Conservation (phyloP, 2,329 filamentous ascomycete species). For the Mycogone perniciosa region DNA sequence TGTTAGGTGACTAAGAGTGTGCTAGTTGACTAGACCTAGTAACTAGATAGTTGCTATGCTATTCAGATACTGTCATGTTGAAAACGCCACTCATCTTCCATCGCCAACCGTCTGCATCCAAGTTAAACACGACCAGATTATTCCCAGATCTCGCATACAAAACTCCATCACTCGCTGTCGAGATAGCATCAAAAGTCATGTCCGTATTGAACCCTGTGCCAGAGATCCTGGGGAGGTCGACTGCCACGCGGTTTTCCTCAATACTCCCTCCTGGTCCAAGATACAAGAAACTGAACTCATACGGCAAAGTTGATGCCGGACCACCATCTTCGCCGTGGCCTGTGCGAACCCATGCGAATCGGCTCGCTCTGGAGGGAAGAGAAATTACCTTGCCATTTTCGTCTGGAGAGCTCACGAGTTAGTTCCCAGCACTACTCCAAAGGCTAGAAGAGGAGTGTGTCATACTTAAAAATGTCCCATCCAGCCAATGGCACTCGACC, state of each 20-base stretch:
- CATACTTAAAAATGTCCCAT: slow-evolving; percentile 13
- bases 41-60: neutral
- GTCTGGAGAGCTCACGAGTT: slow-evolving; percentile 5
- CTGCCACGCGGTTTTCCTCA: slow-evolving; percentile 13
- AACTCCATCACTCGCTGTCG: slow-evolving; percentile 14
- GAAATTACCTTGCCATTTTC: slow-evolving; percentile 7
- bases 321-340: neutral
- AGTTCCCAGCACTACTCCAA: too few species aligned
- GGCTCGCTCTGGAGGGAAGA: slow-evolving; percentile 4
- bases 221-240: slow-evolving; percentile 1
- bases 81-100: slow-evolving; percentile 12
- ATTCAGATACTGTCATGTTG: slow-evolving; percentile 3
- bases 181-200: slow-evolving; percentile 10
- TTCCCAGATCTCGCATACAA: slow-evolving; percentile 16
- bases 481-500: slow-evolving; percentile 12
- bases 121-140: slow-evolving; percentile 14
- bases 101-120: slow-evolving; percentile 6
- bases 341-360: slow-evolving; percentile 16
- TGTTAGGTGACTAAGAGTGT: neutral
- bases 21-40: too few species aligned
- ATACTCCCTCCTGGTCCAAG: slow-evolving; percentile 9
- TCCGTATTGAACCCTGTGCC: slow-evolving; percentile 10
- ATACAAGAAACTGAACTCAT: slow-evolving; percentile 16
- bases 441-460: too few species aligned
- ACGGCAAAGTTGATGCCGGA: slow-evolving; percentile 6